Base-by-base conservation (phyloP, 805 yeast species). In the Clavispora phyllophila region DNA sequence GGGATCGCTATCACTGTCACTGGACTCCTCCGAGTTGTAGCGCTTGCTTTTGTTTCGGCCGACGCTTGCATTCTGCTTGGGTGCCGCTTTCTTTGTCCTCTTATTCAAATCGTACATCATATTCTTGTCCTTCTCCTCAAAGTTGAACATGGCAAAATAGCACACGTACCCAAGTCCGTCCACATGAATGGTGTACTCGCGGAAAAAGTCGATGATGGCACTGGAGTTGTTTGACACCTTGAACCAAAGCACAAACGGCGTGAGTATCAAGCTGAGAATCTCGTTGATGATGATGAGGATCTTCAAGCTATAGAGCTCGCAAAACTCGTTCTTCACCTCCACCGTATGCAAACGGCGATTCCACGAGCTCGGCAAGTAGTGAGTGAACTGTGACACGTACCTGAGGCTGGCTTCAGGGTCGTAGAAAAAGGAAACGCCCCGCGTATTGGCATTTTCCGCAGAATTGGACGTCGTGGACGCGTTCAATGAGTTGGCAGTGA, bases 141-240 rank as follows among this genome's bases (percentile, higher is more conserved):
- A 79, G 51, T 87, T 84, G 64, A 93, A 93, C 82, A 87, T 87
- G 2, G 98, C 98, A 72, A 83, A 88, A 24, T 87, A 82, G 58
- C 98, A 91, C 29, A 93, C 96, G 56, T 90, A 84, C 0, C 99
- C 99, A 32, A 93, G 68, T 0, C 96, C 98, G 65, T 90, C 97
- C 37, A 90, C 87, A 60, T 91, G 93, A 10, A 89, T 82, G 10
- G 96, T 82, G 51, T 79, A 84, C 45, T 91, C 97, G 43, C 98
- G 68, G 61, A 91, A 87, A 57, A 93, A 93, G 57, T 93, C 98
- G 25, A 93, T 78, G 36, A 93, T 84, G 22, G 79, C 72, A 23
- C 85, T 90, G 12, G 91, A 70, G 20, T 80, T 74, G 39, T 75
- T 74, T 3, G 96, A 88, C 22, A 93, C 68, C 15, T 87, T 79